phyloP scores from a whole-genome alignment of 1,284 basidiomycete genomes.

The Ustilago hordei region DNA sequence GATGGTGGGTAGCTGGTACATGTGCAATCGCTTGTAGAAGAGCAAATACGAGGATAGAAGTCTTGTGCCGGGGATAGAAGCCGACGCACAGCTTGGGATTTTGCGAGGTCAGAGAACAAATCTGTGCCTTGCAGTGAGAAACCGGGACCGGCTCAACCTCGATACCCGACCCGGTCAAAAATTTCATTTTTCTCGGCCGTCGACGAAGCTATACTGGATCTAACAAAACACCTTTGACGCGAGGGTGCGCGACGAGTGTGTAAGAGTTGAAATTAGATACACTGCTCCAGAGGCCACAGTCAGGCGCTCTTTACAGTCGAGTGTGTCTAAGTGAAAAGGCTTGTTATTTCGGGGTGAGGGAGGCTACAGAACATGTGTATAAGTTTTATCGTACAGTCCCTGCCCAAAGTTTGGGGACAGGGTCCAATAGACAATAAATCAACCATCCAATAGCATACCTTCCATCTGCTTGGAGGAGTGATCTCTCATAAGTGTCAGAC shows the following conservation, averaged over 20 bases:
- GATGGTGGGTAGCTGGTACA: background rate
- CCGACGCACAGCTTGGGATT: constrained; percentile 4
- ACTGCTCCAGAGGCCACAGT: too few relatives aligned
- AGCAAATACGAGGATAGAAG: background rate
- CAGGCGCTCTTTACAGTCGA: too few relatives aligned
- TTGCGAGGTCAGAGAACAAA: background rate
- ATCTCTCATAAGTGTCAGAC: too few relatives aligned
- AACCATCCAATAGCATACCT: too few relatives aligned
- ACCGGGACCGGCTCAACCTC: constrained; percentile 22
- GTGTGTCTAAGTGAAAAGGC: too few relatives aligned
- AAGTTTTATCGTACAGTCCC: too few relatives aligned
- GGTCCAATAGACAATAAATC: too few relatives aligned
- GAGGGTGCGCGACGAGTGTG: constrained; percentile 5
- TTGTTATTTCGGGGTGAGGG: too few relatives aligned
- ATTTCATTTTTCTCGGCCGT: constrained; percentile 18
- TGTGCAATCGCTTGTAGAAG: background rate
- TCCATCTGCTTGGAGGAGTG: too few relatives aligned
- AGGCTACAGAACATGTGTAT: too few relatives aligned
- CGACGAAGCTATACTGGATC: background rate
- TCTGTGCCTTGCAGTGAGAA: background rate
- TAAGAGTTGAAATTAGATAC: background rate
- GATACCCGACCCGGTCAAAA: constrained; percentile 18
- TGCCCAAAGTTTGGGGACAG: too few relatives aligned
- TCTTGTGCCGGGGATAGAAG: constrained; percentile 16
- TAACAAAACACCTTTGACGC: background rate